These are phyloP conservation scores for Cladosporium colombiae DNA, from an alignment of 2,329 filamentous ascomycete species.

Conservation along the genomic window DNA sequence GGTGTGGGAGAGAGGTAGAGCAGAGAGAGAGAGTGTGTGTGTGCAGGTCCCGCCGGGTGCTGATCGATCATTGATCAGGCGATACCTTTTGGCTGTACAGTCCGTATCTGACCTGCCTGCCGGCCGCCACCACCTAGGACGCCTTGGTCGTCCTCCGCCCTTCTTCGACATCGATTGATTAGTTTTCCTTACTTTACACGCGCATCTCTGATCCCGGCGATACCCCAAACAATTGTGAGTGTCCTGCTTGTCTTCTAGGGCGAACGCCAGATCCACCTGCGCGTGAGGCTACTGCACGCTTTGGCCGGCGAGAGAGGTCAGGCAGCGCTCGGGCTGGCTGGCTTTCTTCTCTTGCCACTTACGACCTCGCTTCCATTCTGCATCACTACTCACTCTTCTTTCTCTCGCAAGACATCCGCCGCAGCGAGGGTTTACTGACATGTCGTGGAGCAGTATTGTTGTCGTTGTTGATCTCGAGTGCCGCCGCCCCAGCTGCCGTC, in stretches of 20 bases:
- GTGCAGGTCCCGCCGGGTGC: neutral
- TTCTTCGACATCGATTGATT: neutral
- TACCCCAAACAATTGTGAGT: constrained; percentile 11
- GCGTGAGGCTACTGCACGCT: constrained; percentile 19
- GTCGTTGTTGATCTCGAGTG: neutral
- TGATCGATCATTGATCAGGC: constrained; percentile 14
- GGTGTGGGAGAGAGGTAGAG: constrained; percentile 16
- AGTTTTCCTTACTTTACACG: neutral
- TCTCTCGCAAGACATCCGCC: neutral
- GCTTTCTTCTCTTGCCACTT: neutral
- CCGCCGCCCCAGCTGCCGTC: constrained; percentile 5
- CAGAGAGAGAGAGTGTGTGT: constrained; percentile 8
- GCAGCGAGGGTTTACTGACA: constrained; percentile 10
- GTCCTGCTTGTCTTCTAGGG: constrained; percentile 19
- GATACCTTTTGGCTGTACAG: neutral
- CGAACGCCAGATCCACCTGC: constrained; percentile 14
- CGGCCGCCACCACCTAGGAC: neutral
- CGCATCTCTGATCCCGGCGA: constrained; percentile 1
- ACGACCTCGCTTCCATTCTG: constrained; percentile 10
- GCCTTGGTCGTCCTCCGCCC: neutral
- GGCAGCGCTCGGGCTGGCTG: constrained; percentile 5
- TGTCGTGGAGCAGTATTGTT: constrained; percentile 12
- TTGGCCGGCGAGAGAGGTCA: constrained; percentile 15
- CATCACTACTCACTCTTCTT: constrained; percentile 2
- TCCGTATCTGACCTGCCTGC: constrained; percentile 5